These are phyloP conservation scores for Staphylotrichum longicolle DNA, from an alignment of 495 filamentous ascomycete genomes.

Conservation along the genomic window DNA sequence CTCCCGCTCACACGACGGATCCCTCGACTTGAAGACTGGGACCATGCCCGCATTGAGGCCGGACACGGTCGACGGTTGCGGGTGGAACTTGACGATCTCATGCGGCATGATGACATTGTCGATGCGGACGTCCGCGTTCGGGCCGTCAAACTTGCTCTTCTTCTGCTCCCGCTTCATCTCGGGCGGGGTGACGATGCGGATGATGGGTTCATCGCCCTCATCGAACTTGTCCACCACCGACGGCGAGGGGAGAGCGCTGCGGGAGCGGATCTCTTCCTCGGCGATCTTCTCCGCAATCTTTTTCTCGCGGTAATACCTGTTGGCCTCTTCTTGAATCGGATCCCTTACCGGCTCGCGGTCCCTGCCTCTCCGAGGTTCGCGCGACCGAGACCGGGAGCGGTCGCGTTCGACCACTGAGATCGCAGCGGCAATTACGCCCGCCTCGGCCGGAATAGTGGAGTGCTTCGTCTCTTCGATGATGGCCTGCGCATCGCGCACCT, in stretches of 20 bases:
- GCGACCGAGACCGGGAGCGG: constrained; percentile 17
- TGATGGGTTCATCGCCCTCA: constrained; percentile 32
- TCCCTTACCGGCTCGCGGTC: constrained; percentile 39
- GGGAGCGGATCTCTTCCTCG: constrained; percentile 49
- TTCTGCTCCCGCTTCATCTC: constrained; percentile 44
- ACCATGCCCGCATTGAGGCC: constrained; percentile 15
- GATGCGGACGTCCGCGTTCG: constrained; percentile 55
- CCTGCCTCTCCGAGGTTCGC: constrained; percentile 19
- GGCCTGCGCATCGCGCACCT: constrained; percentile 37
- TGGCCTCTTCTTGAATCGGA: constrained; percentile 48
- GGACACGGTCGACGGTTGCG: constrained; percentile 2
- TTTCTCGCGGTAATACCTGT: constrained; percentile 51
- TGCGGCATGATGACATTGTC: constrained; percentile 48
- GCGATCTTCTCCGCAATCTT: constrained; percentile 46
- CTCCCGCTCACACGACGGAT: constrained; percentile 50
- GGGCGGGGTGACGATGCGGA: constrained; percentile 47
- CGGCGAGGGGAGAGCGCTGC: constrained; percentile 39
- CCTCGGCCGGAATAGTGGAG: constrained; percentile 39
- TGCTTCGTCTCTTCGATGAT: constrained; percentile 36
- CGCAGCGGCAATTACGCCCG: constrained; percentile 38
- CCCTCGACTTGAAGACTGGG: constrained; percentile 42
- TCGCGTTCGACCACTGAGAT: constrained; percentile 37
- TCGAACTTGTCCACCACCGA: constrained; percentile 53
- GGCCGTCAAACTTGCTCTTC: constrained; percentile 50
- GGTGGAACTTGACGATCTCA: constrained; percentile 34